phyloP scores from a whole-genome alignment of 345 rosid species.

The Ceriops zippeliana region DNA sequence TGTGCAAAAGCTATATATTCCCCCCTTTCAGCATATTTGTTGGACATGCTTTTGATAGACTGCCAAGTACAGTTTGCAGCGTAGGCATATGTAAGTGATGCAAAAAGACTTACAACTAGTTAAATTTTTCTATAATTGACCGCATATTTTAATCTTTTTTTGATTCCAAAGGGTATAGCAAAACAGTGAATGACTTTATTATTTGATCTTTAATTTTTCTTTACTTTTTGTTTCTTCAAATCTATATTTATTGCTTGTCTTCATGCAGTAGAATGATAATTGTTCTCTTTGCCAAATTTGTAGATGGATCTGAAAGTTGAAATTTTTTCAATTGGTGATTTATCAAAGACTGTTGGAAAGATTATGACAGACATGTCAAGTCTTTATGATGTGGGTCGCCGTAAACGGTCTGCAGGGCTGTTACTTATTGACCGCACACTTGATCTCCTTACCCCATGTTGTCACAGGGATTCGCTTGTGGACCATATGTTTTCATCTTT shows the following conservation, averaged over 20 bases:
- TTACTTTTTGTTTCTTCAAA: not conserved
- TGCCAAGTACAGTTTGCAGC: not conserved
- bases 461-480: conserved; percentile 86
- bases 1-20: not conserved
- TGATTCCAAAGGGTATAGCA: not conserved
- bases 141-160: not conserved
- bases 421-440: conserved; percentile 87
- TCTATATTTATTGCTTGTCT: not conserved
- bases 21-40: not conserved
- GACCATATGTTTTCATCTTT: conserved; percentile 79
- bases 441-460: conserved; percentile 90
- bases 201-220: not conserved
- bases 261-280: conserved; percentile 17
- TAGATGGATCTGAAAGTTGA: conserved; percentile 98
- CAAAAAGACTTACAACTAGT: not conserved
- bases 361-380: conserved; percentile 96
- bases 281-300: conserved; percentile 29
- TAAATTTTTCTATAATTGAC: not conserved
- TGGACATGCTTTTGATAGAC: not conserved
- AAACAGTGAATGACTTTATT: not conserved
- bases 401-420: conserved; percentile 83
- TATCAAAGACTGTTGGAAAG: conserved; percentile 87
- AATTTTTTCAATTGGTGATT: conserved; percentile 85
- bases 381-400: conserved; percentile 96
- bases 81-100: not conserved